Evolutionary conservation across 345 rosid genomes (phyloP).

Genomic region (Balakata baccata): DNA sequence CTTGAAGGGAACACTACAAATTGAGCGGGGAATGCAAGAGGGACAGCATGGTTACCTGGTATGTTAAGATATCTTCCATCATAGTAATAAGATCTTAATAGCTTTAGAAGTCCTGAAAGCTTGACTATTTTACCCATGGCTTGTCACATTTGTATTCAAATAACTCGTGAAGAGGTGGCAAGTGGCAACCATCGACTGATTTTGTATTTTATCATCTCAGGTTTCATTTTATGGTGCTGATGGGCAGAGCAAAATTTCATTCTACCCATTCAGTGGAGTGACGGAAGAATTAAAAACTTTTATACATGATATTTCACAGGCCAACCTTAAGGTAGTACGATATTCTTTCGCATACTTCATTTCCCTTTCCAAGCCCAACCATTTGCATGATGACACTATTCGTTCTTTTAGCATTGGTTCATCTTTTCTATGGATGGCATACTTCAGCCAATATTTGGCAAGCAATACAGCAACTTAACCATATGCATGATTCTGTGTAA

Average conservation of each 20-base stretch:
- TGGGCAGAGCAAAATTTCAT: constrained; percentile 53
- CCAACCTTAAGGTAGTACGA: constrained; percentile 51
- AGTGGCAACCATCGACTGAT: constrained; percentile 6
- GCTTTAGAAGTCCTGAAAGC: constrained; percentile 6
- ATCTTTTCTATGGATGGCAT: background rate
- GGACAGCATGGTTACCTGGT: constrained; percentile 90
- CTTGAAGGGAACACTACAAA: constrained; percentile 76
- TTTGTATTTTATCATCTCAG: constrained; percentile 35
- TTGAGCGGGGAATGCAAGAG: constrained; percentile 75
- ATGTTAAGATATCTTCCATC: constrained; percentile 15
- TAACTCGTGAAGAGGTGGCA: background rate
- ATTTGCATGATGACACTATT: background rate
- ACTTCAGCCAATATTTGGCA: background rate
- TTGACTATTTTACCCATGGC: background rate
- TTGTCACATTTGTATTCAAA: background rate
- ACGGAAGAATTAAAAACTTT: constrained; percentile 80
- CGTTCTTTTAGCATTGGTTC: background rate
- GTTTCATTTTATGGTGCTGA: constrained; percentile 50
- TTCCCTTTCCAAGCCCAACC: constrained; percentile 7
- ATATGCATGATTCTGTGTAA: background rate
- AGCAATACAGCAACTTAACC: background rate
- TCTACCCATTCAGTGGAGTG: constrained; percentile 87
- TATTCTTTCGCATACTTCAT: background rate
- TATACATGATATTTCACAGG: constrained; percentile 56
- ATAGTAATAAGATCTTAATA: background rate